Evolutionary conservation across 169 alveolate genomes (phyloP), one percentile per base, ranked within the genome.

Genomic region (Plasmodium fragile): DNA sequence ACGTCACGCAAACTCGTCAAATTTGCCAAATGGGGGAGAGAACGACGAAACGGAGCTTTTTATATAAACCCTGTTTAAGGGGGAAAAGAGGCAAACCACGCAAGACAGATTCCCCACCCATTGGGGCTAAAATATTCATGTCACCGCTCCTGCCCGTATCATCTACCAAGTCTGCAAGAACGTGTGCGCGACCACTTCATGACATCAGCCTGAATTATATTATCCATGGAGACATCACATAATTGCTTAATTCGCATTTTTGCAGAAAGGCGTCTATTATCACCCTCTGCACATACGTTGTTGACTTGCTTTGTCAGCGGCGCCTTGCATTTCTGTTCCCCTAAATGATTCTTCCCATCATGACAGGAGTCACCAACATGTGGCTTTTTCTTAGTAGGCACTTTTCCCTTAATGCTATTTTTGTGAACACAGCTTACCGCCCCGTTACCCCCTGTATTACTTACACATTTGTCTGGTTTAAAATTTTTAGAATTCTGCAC

Each of bases 211-310:
- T 73, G 83, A 85, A 85, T 85, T 73, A 85, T 85, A 49, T 85
- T 85, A 41, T 85, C 85, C 18, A 25, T 85, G 52, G 93, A 85
- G 36, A 85, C 41, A 75, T 77, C 22, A 75, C 93, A 85, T 43
- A 85, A 75, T 22, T 85, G 85, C 36, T 72, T 85, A 53, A 7
- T 77, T 85, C 41, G 80, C 43, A 52, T 85, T 41, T 49, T 85
- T 85, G 39, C 52, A 75, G 45, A 85, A 49, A 41, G 52, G 41
- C 75, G 69, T 32, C 30, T 73, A 53, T 85, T 73, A 53, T 85
- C 72, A 73, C 43, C 30, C 65, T 28, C 34, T 73, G 18, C 80
- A 52, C 22, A 52, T 52, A 73, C 30, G 36, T 65, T 75, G 25
- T n/a, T 75, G 18, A 32, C 30, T 30, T 49, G 36, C 16, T 75